A percentile compares a stretch with the other conserved stretches of the same genome.
Evolutionary conservation across 768 basidiomycete genomes (phyloP).

Genomic region (Panellus pusillus): DNA sequence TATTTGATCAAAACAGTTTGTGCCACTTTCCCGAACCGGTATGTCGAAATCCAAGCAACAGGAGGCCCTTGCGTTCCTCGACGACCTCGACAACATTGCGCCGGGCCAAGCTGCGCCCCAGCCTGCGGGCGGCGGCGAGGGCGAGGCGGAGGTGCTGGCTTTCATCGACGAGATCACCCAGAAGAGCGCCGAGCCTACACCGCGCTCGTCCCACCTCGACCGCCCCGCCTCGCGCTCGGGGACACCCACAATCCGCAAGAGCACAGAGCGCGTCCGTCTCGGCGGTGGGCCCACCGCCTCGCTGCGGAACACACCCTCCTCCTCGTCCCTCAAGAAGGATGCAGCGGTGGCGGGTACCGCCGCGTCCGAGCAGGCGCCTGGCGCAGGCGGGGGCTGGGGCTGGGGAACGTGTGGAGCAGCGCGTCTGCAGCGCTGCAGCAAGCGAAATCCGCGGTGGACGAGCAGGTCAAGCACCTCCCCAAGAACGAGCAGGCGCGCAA

Average conservation of each 20-base stretch:
- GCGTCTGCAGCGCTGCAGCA: constrained; percentile 87
- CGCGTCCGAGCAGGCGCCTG: constrained; percentile 20
- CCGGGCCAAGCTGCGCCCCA: constrained; percentile 30
- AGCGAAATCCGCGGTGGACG: constrained; percentile 86
- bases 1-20: neutral
- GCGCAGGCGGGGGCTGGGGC: constrained; percentile 55
- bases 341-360: constrained; percentile 26
- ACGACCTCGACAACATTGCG: constrained; percentile 87
- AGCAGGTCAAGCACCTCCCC: constrained; percentile 86
- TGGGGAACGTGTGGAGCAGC: constrained; percentile 89
- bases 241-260: constrained; percentile 72
- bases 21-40: constrained; percentile 34
- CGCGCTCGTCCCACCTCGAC: constrained; percentile 53
- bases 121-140: constrained; percentile 27
- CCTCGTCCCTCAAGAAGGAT: constrained; percentile 36
- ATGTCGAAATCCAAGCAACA: constrained; percentile 76
- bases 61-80: constrained; percentile 90
- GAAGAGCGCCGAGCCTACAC: constrained; percentile 80
- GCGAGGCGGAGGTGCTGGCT: constrained; percentile 78
- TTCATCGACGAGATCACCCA: constrained; percentile 95
- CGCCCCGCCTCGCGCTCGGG: constrained; percentile 63
- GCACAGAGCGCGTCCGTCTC: constrained; percentile 72
- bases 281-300: constrained; percentile 44
- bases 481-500: constrained; percentile 86
- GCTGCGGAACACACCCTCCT: constrained; percentile 41